Percentiles rank a stretch among this genome's conserved stretches.
Evolutionary conservation across 495 filamentous ascomycete genomes (phyloP).

Genomic region (Aspergillus kassunensis): DNA sequence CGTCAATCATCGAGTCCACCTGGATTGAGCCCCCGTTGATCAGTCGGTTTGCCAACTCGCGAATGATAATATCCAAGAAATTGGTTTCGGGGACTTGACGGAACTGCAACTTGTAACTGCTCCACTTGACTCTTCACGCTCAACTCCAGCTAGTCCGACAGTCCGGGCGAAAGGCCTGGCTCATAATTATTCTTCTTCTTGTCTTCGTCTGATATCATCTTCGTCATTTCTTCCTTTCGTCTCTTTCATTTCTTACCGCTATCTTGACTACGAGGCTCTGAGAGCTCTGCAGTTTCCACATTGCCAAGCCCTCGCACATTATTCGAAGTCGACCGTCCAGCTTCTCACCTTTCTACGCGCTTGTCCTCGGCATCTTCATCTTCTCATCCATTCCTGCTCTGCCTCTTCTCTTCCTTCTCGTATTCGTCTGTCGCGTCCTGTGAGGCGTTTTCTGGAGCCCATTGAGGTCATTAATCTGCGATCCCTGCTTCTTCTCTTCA

Average conservation of each 20-base stretch:
- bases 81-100: too few relatives aligned
- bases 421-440: background rate
- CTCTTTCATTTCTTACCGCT: constrained; percentile 6
- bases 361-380: background rate
- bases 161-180: too few relatives aligned
- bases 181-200: too few relatives aligned
- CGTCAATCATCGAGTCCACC: background rate
- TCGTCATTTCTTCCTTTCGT: constrained; percentile 1
- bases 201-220: background rate
- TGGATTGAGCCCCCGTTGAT: constrained; percentile 4
- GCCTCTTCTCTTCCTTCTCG: background rate
- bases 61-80: too few relatives aligned
- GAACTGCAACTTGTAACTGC: too few relatives aligned
- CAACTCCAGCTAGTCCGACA: too few relatives aligned
- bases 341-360: background rate
- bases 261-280: constrained; percentile 11
- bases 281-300: background rate
- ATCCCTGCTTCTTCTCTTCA: too few relatives aligned
- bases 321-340: too few relatives aligned
- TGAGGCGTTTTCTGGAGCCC: background rate
- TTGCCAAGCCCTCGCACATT: constrained; percentile 4
- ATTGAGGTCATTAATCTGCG: background rate
- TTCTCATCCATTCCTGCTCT: background rate
- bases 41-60: background rate
- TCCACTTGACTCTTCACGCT: too few relatives aligned